Base-by-base conservation (phyloP, 176 grass and related monocot species). In the Dactylis glomerata region DNA sequence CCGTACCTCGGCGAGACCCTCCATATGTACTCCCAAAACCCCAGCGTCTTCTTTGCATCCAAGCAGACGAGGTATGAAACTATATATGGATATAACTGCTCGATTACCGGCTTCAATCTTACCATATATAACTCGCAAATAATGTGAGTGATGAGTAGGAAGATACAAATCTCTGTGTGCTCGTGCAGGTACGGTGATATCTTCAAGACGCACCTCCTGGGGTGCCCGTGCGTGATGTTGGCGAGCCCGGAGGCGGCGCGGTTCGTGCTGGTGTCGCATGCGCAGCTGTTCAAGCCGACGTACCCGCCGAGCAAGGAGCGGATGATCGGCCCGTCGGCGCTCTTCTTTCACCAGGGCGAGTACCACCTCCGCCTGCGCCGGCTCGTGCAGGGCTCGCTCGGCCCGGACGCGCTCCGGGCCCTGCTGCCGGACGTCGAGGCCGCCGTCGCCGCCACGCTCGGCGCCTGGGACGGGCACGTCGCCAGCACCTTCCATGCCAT, bases 261-360 rank as follows among this genome's bases (percentile, higher is more conserved):
- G 80, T 96, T 99, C 78, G 91, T 99, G 10, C 82, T 99, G 72
- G 93, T 96, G 81, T 89, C 74, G 52, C 86, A 80, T 17, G 87
- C 89, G 1, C 42, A 91, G 68, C 87, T 96, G 22, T 99, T 99
- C 93, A 94, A 92, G 75, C 91, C 96, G 34, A 99, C 93, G 15
- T 99, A 96, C 86, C 96, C 96, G 20, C 88, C 73, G 32, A 99
- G 91, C 90, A 99, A 99, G 91, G 96, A 99, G 78, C 81, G 81
- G 15, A 92, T 99, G 93, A 99, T 99, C 78, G 96, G 96, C 16
- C 96, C 91, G 0, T 87, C 34, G 49, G 96, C 96, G 9, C 87
- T 99, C 83, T 99, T 99, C 93, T 99, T 99, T 88, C 91, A 99
- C 91, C 89, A 94, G 72, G 96, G 96, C 57, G 91, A 92, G 57